Evolutionary conservation across 2,329 filamentous ascomycete species (phyloP), one percentile per base, ranked within the genome.

Genomic region (Cyanodermella asteris): DNA sequence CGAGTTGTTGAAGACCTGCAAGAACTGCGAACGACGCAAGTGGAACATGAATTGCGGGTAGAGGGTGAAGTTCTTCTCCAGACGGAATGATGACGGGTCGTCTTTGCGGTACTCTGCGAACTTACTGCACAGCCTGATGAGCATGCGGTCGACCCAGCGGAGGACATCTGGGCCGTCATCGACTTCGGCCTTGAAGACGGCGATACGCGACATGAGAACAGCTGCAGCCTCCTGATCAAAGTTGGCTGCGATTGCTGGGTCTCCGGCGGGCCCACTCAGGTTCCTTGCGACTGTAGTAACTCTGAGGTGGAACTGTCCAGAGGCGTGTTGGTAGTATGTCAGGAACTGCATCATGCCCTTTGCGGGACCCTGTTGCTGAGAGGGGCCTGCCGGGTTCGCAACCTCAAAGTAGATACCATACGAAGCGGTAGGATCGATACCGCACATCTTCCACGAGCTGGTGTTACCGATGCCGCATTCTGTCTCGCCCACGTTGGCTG

Each of bases 21-120:
- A 53, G 59, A 97, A 97, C 50, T 94, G 87, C 51, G 81, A 91
- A 50, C 87, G 70, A 39, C 87, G 75, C 32, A 97, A 64, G 49
- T 97, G 87, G 61, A 97, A 97, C 87, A 97, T 97, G 55, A 97
- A 97, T 47, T 97, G 87, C 14, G 87, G 87, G 44, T 97, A 97
- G 10, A 97, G 63, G 0, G 84, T 94, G 45, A 97, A 97, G 58
- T 97, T 97, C 67, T 93, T 93, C 51, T 97, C 87, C 34, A 91
- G 53, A 18, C 81, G 69, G 67, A 97, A 97, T 1, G 84, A 94
- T 5, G 84, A 90, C 9, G 87, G 81, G 40, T 97, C 87, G 45
- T 97, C 87, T 53, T 97, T 97, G 34, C 87, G 67, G 47, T 97
- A 97, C 49, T 97, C 87, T 15, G 87, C 87, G 45, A 97, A 97